Percentiles rank a stretch among this genome's conserved stretches.
Conservation (phyloP, 495 filamentous ascomycete species). For the Aspergillus sclerotioniger region DNA sequence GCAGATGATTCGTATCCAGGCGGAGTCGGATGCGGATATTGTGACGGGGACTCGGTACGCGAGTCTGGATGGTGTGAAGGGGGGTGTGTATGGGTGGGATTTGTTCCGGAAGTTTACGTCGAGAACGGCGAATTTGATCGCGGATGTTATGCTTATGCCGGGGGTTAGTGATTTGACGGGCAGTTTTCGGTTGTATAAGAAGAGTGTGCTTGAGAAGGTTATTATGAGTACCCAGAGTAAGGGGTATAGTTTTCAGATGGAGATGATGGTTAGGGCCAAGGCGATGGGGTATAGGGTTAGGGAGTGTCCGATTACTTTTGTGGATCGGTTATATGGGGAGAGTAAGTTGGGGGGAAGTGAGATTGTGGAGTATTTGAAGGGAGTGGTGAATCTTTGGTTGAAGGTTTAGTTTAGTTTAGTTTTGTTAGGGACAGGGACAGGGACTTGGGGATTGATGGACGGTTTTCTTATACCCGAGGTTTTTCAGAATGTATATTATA, state of each 20-base stretch:
- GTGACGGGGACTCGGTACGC: slow-evolving; percentile 95
- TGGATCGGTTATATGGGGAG: slow-evolving; percentile 92
- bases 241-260: slow-evolving; percentile 99
- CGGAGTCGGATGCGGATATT: slow-evolving; percentile 77
- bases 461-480: slow-evolving; percentile 15
- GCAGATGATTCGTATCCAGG: slow-evolving; percentile 77
- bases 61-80: slow-evolving; percentile 56
- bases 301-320: slow-evolving; percentile 94
- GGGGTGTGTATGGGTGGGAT: slow-evolving; percentile 97
- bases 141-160: slow-evolving; percentile 88
- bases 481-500: slow-evolving; percentile 16
- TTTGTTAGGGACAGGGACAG: neutral
- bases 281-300: slow-evolving; percentile 86
- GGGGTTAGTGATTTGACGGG: slow-evolving; percentile 97
- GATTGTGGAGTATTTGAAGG: slow-evolving; percentile 98
- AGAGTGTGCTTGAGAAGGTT: slow-evolving; percentile 80
- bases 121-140: slow-evolving; percentile 88
- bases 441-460: neutral
- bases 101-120: slow-evolving; percentile 92
- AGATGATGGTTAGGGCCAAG: slow-evolving; percentile 92
- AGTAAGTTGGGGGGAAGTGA: slow-evolving; percentile 92
- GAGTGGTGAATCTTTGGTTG: slow-evolving; percentile 84
- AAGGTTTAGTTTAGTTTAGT: slow-evolving; percentile 59
- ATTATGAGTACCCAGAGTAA: slow-evolving; percentile 84
- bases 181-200: slow-evolving; percentile 93